These are phyloP conservation scores for Gaertneriomyces sp. DNA, from an alignment of 192 early-diverging fungal species.

Conservation along the genomic window DNA sequence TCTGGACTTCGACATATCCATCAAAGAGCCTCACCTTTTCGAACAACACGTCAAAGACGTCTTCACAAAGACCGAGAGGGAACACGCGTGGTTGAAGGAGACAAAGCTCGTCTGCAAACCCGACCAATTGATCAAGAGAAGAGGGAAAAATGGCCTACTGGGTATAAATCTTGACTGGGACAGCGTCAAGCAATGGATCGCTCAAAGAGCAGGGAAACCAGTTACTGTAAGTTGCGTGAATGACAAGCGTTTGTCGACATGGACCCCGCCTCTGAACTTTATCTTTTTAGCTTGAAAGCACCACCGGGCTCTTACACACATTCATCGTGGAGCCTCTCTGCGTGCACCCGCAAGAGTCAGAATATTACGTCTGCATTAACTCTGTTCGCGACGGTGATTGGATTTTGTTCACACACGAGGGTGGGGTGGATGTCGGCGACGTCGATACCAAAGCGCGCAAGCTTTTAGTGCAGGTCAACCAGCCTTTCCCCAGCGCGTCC, in stretches of 20 bases:
- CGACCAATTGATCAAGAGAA: conserved; percentile 96
- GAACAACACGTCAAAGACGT: conserved; percentile 52
- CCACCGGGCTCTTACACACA: conserved; percentile 83
- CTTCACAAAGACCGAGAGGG: conserved; percentile 68
- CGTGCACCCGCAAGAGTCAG: conserved; percentile 84
- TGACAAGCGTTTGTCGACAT: conserved; percentile 1
- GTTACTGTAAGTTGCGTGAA: conserved; percentile 57
- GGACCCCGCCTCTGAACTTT: conserved; percentile 1
- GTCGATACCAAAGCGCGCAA: conserved; percentile 95
- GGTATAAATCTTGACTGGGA: conserved; percentile 89
- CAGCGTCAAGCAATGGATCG: conserved; percentile 85
- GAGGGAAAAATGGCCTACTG: conserved; percentile 93
- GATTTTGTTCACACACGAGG: conserved; percentile 97
- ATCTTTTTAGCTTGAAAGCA: conserved; percentile 66
- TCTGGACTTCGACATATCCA: conserved; percentile 65
- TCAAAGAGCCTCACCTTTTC: conserved; percentile 22
- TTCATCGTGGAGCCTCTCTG: conserved; percentile 95
- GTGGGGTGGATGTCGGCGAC: conserved; percentile 97
- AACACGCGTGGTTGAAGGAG: conserved; percentile 80
- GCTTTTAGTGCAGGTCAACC: conserved; percentile 76
- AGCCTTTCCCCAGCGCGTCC: conserved; percentile 66
- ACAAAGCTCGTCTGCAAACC: conserved; percentile 93
- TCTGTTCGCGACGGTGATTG: conserved; percentile 91
- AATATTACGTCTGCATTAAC: conserved; percentile 98
- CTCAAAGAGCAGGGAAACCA: conserved; percentile 79